phyloP scores from a whole-genome alignment of 148 eudicot species.

The Chenopodium quinoa region DNA sequence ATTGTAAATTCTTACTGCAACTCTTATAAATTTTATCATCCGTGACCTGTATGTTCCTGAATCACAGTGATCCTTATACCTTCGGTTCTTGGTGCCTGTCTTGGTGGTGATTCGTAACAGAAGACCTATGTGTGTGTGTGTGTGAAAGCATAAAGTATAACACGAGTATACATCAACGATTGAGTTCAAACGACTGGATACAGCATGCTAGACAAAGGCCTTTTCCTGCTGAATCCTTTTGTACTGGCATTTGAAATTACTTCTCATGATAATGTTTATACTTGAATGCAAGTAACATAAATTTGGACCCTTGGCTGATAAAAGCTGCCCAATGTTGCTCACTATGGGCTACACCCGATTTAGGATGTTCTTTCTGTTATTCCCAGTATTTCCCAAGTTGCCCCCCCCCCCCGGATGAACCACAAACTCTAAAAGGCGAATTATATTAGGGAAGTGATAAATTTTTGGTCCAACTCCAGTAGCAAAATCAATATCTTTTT shows the following conservation, averaged over 20 bases:
- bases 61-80: not conserved
- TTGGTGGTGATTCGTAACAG: not conserved
- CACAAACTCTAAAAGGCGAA: too few relatives aligned
- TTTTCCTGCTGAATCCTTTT: not conserved
- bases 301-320: not conserved
- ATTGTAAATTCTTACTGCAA: not conserved
- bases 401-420: too few relatives aligned
- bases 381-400: too few relatives aligned
- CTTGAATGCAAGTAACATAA: not conserved
- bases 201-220: not conserved
- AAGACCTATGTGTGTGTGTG: not conserved
- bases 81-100: not conserved
- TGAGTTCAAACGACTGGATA: not conserved
- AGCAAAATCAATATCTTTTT: too few relatives aligned
- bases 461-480: too few relatives aligned
- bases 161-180: not conserved
- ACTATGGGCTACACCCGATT: not conserved
- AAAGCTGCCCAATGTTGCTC: not conserved
- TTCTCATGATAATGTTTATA: not conserved
- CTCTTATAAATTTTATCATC: not conserved
- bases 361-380: too few relatives aligned
- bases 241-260: not conserved
- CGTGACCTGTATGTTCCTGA: not conserved
- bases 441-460: too few relatives aligned
- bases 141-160: not conserved